Evolutionary conservation across 2,329 filamentous ascomycete genomes (phyloP).

Genomic region (Pseudopyricularia javanii): DNA sequence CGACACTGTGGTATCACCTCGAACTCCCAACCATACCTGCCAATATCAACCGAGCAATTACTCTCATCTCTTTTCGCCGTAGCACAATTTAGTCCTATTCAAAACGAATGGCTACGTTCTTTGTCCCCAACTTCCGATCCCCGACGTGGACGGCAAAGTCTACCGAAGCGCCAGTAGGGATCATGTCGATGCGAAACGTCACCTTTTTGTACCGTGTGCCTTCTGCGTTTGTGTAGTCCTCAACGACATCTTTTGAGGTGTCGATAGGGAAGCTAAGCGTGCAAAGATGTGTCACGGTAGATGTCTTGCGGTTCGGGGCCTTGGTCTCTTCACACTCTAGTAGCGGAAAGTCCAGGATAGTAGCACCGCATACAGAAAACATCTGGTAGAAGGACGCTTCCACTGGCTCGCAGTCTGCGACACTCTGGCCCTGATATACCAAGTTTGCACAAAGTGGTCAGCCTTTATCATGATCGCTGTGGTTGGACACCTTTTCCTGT

Average conservation of each 20-base stretch:
- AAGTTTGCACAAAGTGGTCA: too few relatives aligned
- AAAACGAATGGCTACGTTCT: background rate
- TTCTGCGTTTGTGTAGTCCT: background rate
- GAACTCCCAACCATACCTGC: too few relatives aligned
- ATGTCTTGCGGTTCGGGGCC: background rate
- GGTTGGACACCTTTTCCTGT: background rate
- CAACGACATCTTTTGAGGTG: background rate
- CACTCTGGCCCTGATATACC: background rate
- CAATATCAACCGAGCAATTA: too few relatives aligned
- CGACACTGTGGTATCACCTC: too few relatives aligned
- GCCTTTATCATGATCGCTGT: background rate
- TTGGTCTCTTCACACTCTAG: too few relatives aligned
- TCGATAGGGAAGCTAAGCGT: background rate
- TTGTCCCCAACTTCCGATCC: background rate
- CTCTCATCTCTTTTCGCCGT: too few relatives aligned
- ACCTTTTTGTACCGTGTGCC: slow-evolving; percentile 3
- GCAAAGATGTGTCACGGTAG: background rate
- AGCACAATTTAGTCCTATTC: background rate
- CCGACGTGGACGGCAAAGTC: slow-evolving; percentile 5
- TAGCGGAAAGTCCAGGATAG: background rate
- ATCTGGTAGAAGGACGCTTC: background rate
- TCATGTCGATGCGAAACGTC: slow-evolving; percentile 6
- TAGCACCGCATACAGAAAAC: background rate
- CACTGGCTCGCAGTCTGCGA: too few relatives aligned
- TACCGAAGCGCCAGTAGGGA: slow-evolving; percentile 5